Percentiles rank a stretch among this genome's conserved stretches.
These are phyloP conservation scores for Canariomyces notabilis DNA, from an alignment of 2,329 filamentous ascomycete species.

Conservation along the genomic window DNA sequence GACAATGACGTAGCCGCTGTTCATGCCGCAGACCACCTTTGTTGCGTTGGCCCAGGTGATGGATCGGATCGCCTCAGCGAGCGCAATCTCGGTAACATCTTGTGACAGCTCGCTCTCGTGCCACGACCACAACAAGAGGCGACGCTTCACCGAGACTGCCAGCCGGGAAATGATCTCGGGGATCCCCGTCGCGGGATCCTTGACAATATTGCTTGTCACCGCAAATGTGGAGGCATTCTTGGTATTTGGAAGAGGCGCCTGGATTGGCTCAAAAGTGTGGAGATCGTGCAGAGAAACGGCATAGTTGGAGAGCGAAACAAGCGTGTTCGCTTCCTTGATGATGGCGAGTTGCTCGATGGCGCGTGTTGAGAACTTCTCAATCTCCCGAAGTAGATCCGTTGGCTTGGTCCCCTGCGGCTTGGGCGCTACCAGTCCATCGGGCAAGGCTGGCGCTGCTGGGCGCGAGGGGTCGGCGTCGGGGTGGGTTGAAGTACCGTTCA, in stretches of 20 bases:
- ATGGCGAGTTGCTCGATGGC: slow-evolving; percentile 91
- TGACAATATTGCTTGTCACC: slow-evolving; percentile 91
- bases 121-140: slow-evolving; percentile 90
- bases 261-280: slow-evolving; percentile 74
- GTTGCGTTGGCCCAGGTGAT: slow-evolving; percentile 88
- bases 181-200: slow-evolving; percentile 79
- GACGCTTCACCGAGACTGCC: slow-evolving; percentile 88
- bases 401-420: slow-evolving; percentile 40
- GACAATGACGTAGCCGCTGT: slow-evolving; percentile 83
- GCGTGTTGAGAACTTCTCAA: slow-evolving; percentile 88
- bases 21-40: slow-evolving; percentile 84
- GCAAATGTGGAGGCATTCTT: slow-evolving; percentile 88
- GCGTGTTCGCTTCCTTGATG: slow-evolving; percentile 88
- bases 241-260: slow-evolving; percentile 69
- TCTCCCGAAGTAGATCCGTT: slow-evolving; percentile 81
- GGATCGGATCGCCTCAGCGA: slow-evolving; percentile 79
- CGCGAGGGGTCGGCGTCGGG: slow-evolving; percentile 5
- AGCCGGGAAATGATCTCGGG: slow-evolving; percentile 88
- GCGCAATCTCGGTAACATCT: slow-evolving; percentile 68
- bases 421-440: slow-evolving; percentile 25
- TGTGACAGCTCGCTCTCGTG: slow-evolving; percentile 82
- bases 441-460: slow-evolving; percentile 14
- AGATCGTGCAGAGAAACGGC: slow-evolving; percentile 87
- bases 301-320: slow-evolving; percentile 87
- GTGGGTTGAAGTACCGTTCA: slow-evolving; percentile 27